Base-by-base conservation (phyloP, 2,329 filamentous ascomycete genomes). In the Tolypocladium guangdongense region DNA sequence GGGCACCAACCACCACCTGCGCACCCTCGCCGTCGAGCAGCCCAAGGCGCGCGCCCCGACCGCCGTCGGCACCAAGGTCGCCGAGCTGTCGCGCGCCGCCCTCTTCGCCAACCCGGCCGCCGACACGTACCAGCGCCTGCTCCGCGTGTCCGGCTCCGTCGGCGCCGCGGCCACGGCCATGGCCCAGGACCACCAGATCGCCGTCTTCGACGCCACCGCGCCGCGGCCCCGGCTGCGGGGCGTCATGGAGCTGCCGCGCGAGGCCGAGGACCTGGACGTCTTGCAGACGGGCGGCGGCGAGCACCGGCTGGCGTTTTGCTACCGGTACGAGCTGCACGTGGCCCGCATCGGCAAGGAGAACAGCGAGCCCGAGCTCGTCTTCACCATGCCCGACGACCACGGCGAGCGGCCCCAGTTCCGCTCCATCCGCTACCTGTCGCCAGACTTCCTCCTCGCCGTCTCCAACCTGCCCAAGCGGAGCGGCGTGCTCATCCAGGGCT, bases 1-100 rank as follows among this genome's bases (percentile, higher is more conserved):
- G 58, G 88, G 87, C 58, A 86, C 82, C 65, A 96, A 96, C 67
- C 78, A 88, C 64, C 91, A 96, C 71, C 82, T 97, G 59, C 82
- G 90, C 58, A 79, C 88, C 11, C 87, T 95, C 63, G 76, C 79
- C 57, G 77, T 93, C 58, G 68, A 75, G 52, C 58, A 68, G 60
- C 57, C 64, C 62, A 71, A 70, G 54, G 53, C 65, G 55, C 60
- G 66, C 51, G 52, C 64, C 58, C 62, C 64, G 3, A 58, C 63
- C 45, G 63, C 65, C 50, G 60, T 60, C 39, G 63, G 64, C 56
- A 58, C 61, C 56, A 72, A 69, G 60, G 72, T 84, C 55, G 62
- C 73, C 51, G 80, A 83, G 68, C 59, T 78, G 30, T 76, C 76
- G 52, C 78, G 78, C 55, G 67, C 73, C 54, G 64, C 75, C 49